A percentile compares a stretch with the other conserved stretches of the same genome.
Conservation (phyloP, 352 stramenopile species). For the Peronospora destructor region DNA sequence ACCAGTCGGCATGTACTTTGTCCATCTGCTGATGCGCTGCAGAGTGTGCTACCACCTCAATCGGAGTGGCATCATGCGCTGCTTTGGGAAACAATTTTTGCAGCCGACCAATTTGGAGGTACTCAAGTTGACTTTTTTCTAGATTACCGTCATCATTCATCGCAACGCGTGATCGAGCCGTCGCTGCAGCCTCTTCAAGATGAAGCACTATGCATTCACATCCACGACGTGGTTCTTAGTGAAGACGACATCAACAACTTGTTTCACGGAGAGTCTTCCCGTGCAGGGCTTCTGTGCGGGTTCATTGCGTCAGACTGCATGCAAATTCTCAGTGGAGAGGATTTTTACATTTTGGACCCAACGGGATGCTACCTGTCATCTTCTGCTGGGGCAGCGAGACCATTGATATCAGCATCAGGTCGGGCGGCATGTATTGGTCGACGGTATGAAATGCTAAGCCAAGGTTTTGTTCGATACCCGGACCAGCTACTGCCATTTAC, state of each 20-base stretch:
- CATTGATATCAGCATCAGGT: conserved; percentile 2
- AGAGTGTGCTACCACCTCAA: conserved; percentile 32
- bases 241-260: conserved; percentile 46
- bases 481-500: conserved; percentile 71
- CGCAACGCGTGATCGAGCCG: conserved; percentile 61
- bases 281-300: conserved; percentile 44
- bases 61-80: conserved; percentile 40
- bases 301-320: conserved; percentile 71
- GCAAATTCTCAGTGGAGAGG: conserved; percentile 69
- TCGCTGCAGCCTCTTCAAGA: conserved; percentile 66
- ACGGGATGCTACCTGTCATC: conserved; percentile 39
- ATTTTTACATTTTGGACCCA: conserved; percentile 74
- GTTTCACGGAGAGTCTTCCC: conserved; percentile 45
- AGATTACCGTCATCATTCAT: conserved; percentile 54
- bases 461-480: conserved; percentile 62
- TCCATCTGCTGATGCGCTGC: conserved; percentile 32
- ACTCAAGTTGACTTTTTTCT: conserved; percentile 63
- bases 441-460: conserved; percentile 50
- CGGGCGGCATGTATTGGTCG: conserved; percentile 26
- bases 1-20: conserved; percentile 44
- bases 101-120: conserved; percentile 44
- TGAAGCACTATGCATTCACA: conserved; percentile 63
- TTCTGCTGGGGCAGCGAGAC: conserved; percentile 12
- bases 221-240: conserved; percentile 50
- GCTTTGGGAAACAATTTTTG: conserved; percentile 52